A percentile compares a stretch with the other conserved stretches of the same genome.
phyloP scores from a whole-genome alignment of 2,329 filamentous ascomycete species.

The Blastomyces emzantsi region DNA sequence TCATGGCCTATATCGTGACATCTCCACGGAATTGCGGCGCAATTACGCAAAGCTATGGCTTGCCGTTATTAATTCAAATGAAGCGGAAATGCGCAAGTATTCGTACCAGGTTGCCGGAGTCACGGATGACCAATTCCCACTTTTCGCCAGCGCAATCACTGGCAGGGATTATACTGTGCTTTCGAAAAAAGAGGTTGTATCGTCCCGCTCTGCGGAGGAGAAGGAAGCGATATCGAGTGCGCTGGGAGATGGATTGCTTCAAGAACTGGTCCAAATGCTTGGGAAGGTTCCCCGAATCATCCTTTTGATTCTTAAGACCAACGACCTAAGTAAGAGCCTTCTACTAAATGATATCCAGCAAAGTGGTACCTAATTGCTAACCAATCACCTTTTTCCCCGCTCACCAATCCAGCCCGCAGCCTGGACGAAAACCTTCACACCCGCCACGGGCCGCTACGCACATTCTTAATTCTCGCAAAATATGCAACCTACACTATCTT shows the following conservation, averaged over 20 bases:
- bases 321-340: conserved; percentile 65
- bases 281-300: conserved; percentile 87
- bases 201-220: conserved; percentile 58
- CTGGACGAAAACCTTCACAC: conserved; percentile 70
- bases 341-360: not conserved
- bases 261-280: conserved; percentile 78
- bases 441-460: conserved; percentile 50
- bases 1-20: conserved; percentile 91
- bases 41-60: conserved; percentile 97
- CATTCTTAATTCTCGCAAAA: conserved; percentile 55
- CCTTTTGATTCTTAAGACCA: conserved; percentile 91
- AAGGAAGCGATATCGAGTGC: conserved; percentile 79
- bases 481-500: conserved; percentile 56
- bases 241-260: conserved; percentile 78
- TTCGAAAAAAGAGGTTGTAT: conserved; percentile 46
- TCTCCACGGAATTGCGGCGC: conserved; percentile 65
- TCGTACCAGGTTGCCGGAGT: conserved; percentile 83
- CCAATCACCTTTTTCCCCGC: not conserved
- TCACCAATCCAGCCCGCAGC: conserved; percentile 52
- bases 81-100: conserved; percentile 77
- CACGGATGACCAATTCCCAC: conserved; percentile 78
- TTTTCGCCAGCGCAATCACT: conserved; percentile 94
- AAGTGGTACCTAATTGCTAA: not conserved
- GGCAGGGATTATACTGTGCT: conserved; percentile 81
- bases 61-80: conserved; percentile 83